Evolutionary conservation across 306 rosid species (phyloP).

Genomic region (Myrica gale): DNA sequence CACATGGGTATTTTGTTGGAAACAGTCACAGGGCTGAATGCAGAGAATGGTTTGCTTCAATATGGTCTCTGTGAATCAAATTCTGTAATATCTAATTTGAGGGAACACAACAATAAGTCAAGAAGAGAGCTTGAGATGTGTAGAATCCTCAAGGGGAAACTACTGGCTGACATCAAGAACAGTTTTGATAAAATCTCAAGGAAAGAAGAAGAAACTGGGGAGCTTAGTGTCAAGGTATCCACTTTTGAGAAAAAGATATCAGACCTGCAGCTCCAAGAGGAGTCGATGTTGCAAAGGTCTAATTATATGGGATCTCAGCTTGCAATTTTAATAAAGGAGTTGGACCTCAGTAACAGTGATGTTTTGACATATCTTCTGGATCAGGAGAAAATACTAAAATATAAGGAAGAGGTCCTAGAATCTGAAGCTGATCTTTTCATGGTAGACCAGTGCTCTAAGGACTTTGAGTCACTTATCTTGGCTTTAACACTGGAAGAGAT

Average conservation of each 20-base stretch:
- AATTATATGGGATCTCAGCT: conserved; percentile 78
- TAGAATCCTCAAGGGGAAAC: conserved; percentile 69
- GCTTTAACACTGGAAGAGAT: conserved; percentile 51
- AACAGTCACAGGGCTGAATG: conserved; percentile 83
- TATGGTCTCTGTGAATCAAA: conserved; percentile 74
- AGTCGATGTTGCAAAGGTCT: conserved; percentile 75
- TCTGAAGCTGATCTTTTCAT: conserved; percentile 55
- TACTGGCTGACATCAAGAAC: conserved; percentile 71
- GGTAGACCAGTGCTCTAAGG: conserved; percentile 58
- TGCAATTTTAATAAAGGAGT: conserved; percentile 66
- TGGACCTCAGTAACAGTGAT: conserved; percentile 53
- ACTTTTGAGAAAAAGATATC: conserved; percentile 63
- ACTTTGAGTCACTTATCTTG: conserved; percentile 61
- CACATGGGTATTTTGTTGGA: conserved; percentile 83
- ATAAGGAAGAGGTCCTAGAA: conserved; percentile 48
- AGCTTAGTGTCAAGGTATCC: conserved; percentile 55
- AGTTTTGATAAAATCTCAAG: conserved; percentile 70
- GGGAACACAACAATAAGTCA: conserved; percentile 64
- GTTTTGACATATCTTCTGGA: conserved; percentile 51
- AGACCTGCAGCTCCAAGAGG: conserved; percentile 79
- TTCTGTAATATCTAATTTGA: conserved; percentile 60
- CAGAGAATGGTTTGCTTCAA: conserved; percentile 81
- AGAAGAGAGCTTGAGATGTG: conserved; percentile 86
- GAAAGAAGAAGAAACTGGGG: conserved; percentile 74
- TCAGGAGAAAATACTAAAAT: conserved; percentile 55